Percentiles rank a stretch among this genome's conserved stretches.
Conservation (phyloP, 1,139 yeast genomes). For the Torulaspora globosa region DNA sequence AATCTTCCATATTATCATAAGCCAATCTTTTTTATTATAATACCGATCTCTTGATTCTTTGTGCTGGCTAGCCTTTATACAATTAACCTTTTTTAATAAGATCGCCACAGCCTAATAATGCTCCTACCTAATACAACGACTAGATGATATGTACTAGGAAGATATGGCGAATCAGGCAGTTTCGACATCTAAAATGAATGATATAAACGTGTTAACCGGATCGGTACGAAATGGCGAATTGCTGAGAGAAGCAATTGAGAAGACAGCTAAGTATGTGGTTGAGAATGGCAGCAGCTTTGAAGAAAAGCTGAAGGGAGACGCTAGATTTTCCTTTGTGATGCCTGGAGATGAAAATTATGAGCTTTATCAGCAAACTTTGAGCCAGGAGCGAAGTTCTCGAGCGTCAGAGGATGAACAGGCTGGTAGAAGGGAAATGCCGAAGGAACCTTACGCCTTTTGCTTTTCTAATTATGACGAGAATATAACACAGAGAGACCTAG, state of each 20-base stretch:
- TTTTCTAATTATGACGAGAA: constrained; percentile 52
- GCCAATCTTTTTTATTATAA: constrained; percentile 3
- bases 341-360: constrained; percentile 51
- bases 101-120: neutral
- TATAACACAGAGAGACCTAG: constrained; percentile 61
- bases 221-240: constrained; percentile 12
- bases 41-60: neutral
- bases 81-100: neutral
- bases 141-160: neutral
- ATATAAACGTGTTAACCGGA: neutral
- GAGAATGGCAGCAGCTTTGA: constrained; percentile 70
- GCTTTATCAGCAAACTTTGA: constrained; percentile 48
- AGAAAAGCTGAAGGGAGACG: constrained; percentile 51
- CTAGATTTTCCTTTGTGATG: constrained; percentile 61
- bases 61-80: neutral
- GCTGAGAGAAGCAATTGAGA: constrained; percentile 55
- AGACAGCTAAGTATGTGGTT: constrained; percentile 66
- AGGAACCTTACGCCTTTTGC: constrained; percentile 41
- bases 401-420: neutral
- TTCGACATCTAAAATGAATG: neutral
- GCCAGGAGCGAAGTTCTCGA: neutral
- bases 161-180: too few relatives aligned
- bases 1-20: constrained; percentile 24
- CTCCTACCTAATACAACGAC: neutral
- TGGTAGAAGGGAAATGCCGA: constrained; percentile 19